Conservation (phyloP, 2,329 filamentous ascomycete genomes). For the Calonectria pteridis region DNA sequence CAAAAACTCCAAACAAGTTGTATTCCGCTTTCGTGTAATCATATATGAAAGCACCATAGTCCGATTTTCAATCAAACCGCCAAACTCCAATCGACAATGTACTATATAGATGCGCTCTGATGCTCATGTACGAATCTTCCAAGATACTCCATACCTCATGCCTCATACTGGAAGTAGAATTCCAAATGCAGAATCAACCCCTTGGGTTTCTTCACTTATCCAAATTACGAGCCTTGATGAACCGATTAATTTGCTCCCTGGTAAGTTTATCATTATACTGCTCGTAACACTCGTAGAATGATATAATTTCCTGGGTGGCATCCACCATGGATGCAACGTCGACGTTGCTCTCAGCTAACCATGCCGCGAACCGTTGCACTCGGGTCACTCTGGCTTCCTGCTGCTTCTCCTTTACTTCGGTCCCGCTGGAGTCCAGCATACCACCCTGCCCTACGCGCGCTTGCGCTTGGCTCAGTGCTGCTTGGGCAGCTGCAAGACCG, state of each 20-base stretch:
- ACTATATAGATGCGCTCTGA: constrained; percentile 4
- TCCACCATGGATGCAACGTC: constrained; percentile 89
- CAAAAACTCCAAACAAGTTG: constrained; percentile 9
- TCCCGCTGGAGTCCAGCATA: constrained; percentile 27
- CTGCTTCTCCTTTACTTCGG: constrained; percentile 60
- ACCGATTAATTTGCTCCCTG: constrained; percentile 69
- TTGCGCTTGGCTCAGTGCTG: constrained; percentile 63
- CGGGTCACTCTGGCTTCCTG: constrained; percentile 72
- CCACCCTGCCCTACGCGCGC: constrained; percentile 42
- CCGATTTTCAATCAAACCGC: constrained; percentile 4
- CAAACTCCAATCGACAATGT: constrained; percentile 32
- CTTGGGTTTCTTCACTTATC: constrained; percentile 58
- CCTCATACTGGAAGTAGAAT: constrained; percentile 29
- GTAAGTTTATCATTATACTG: constrained; percentile 72
- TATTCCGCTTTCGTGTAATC: background rate
- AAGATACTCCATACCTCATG: constrained; percentile 41
- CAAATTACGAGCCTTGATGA: constrained; percentile 68
- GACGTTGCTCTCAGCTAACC: constrained; percentile 87
- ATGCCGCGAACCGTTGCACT: constrained; percentile 76
- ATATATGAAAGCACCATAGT: background rate
- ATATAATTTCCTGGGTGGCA: constrained; percentile 91
- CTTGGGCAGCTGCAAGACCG: constrained; percentile 63
- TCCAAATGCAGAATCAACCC: background rate
- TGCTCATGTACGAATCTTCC: background rate
- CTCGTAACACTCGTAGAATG: constrained; percentile 81